phyloP scores from a whole-genome alignment of 352 stramenopile genomes.

The Aphanomyces stellatus region DNA sequence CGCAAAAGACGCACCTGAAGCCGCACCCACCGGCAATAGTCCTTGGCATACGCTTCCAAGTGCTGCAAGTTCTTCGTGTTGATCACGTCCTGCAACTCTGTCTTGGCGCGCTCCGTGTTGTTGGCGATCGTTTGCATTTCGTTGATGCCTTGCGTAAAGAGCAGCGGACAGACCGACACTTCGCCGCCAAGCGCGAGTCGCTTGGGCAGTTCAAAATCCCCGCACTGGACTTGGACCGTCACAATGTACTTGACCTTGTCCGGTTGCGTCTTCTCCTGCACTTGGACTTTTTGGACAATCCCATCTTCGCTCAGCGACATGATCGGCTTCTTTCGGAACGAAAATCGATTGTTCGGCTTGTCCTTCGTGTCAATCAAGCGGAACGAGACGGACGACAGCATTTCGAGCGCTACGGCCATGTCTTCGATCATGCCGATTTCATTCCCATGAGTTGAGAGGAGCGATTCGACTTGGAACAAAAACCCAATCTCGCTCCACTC shows the following conservation, averaged over 20 bases:
- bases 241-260: constrained; percentile 77
- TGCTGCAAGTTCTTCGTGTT: constrained; percentile 81
- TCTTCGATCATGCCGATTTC: constrained; percentile 95
- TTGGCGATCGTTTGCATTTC: constrained; percentile 94
- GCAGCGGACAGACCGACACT: constrained; percentile 69
- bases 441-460: constrained; percentile 92
- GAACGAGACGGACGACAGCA: constrained; percentile 81
- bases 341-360: constrained; percentile 76
- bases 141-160: constrained; percentile 92
- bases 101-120: constrained; percentile 82
- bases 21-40: constrained; percentile 56
- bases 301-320: constrained; percentile 48
- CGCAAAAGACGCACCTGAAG: not conserved
- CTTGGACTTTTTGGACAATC: constrained; percentile 65
- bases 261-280: constrained; percentile 52
- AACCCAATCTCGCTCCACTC: constrained; percentile 78
- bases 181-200: constrained; percentile 55
- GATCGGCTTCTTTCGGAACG: constrained; percentile 39
- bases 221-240: constrained; percentile 68
- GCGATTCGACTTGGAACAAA: constrained; percentile 87
- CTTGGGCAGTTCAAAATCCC: constrained; percentile 65
- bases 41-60: constrained; percentile 75
- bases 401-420: constrained; percentile 71
- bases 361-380: constrained; percentile 80
- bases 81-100: constrained; percentile 83